Percentiles rank a stretch among this genome's conserved stretches.
Conservation (phyloP, 306 rosid genomes). For the Abrus precatorius region DNA sequence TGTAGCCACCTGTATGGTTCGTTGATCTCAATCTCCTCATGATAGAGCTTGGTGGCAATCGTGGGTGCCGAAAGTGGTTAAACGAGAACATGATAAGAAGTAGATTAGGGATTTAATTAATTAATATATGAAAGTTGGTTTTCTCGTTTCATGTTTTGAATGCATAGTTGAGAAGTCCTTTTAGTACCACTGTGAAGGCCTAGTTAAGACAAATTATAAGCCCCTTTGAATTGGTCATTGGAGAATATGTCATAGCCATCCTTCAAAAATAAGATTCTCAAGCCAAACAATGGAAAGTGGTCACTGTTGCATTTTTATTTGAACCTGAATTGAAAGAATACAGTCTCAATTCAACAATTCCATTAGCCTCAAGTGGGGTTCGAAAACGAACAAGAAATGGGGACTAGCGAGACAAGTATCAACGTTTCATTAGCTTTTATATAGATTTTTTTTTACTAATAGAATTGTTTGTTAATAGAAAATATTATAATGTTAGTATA, state of each 20-base stretch:
- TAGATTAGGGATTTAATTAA: neutral
- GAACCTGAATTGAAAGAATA: neutral
- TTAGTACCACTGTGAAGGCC: neutral
- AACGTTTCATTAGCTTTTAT: neutral
- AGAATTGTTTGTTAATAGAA: no score
- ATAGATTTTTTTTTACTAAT: no score
- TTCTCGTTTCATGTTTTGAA: neutral
- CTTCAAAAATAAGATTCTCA: neutral
- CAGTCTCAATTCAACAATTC: constrained; percentile 25
- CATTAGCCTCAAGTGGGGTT: neutral
- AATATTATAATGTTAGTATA: no score
- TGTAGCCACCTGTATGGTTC: neutral
- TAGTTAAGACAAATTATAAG: neutral
- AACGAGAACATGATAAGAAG: constrained; percentile 28
- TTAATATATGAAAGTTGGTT: neutral
- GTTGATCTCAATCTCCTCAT: constrained; percentile 15
- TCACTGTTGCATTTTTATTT: neutral
- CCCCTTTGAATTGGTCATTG: constrained; percentile 37
- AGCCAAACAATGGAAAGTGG: constrained; percentile 28
- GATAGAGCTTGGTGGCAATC: neutral
- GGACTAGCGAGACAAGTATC: neutral
- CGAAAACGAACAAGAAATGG: neutral
- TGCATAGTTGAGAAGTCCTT: no score
- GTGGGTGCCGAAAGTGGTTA: constrained; percentile 26
- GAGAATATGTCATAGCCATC: constrained; percentile 7